Conservation (phyloP, 2,329 filamentous ascomycete species). For the Aspergillus sojae region DNA sequence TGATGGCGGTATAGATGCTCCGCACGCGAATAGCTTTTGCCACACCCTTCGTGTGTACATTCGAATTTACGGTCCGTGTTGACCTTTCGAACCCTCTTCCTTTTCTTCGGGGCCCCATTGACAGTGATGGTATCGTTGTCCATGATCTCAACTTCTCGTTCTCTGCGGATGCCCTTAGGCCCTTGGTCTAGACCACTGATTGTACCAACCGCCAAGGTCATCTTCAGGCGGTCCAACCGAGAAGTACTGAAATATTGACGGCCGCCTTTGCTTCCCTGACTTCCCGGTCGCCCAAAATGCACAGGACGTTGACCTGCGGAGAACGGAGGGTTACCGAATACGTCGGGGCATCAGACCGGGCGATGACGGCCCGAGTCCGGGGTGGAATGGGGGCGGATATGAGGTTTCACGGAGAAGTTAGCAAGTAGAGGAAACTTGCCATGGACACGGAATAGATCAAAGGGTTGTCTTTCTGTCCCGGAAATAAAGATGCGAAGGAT, state of each 20-base stretch:
- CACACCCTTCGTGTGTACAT: constrained; percentile 83
- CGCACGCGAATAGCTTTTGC: constrained; percentile 93
- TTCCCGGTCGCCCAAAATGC: not conserved
- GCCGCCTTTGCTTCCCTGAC: not conserved
- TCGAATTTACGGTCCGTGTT: constrained; percentile 63
- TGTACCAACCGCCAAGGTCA: constrained; percentile 25
- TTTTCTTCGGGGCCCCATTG: constrained; percentile 19
- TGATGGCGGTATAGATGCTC: constrained; percentile 97
- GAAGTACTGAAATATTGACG: not conserved
- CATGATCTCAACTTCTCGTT: constrained; percentile 14
- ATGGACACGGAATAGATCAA: not conserved
- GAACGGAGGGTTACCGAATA: constrained; percentile 1
- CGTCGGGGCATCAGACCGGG: not conserved
- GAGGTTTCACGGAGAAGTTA: not conserved
- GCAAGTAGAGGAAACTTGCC: not conserved
- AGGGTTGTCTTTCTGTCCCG: not conserved
- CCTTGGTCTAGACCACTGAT: constrained; percentile 23
- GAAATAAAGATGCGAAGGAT: not conserved
- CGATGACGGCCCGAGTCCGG: constrained; percentile 1
- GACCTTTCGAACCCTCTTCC: constrained; percentile 46
- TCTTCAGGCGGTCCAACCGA: constrained; percentile 7
- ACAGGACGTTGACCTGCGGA: not conserved
- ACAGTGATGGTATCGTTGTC: constrained; percentile 19
- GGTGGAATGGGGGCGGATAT: not conserved
- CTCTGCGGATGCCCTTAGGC: constrained; percentile 12